Base-by-base conservation (phyloP, 2,329 filamentous ascomycete genomes). In the Penicillium sp. region DNA sequence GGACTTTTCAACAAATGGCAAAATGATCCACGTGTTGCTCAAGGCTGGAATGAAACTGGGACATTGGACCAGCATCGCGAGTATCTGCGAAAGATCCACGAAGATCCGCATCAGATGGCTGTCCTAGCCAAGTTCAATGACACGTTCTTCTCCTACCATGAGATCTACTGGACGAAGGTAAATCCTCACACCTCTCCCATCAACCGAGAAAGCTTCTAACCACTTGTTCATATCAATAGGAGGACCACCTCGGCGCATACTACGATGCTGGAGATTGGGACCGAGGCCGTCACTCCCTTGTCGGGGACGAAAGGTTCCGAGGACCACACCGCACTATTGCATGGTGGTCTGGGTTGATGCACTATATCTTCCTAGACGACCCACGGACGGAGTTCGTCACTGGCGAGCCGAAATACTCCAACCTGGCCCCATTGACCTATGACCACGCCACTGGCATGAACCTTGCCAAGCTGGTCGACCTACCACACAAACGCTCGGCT, bases 41-140 rank as follows among this genome's bases (percentile, higher is more conserved):
- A 87, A 64, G 88, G 88, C 3, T 92, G 89, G 89, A 89, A 90
- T 67, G 85, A 89, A 74, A 88, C 86, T 1, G 89, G 88, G 27
- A 88, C 87, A 1, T 72, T 89, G 45, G 88, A 89, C 21, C 81
- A 91, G 69, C 89, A 92, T 72, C 81, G 83, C 58, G 81, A 85
- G 64, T 92, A 92, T 70, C 79, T 91, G 48, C 79, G 81, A 21
- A 81, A 81, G 59, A 79, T 88, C 45, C 84, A 90, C 65, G 81
- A 83, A 45, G 89, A 92, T 69, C 83, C 86, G 27, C 88, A 92
- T 71, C 82, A 86, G 59, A 75, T 90, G 48, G 82, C 85, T 16
- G 77, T 92, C 32, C 76, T 92, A 53, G 89, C 84, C 8, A 81
- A 81, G 32, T 92, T 90, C 68, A 83, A 92, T 52, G 86, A 88